phyloP scores from a whole-genome alignment of 1,139 yeast genomes.

The Taiozyma sp. region DNA sequence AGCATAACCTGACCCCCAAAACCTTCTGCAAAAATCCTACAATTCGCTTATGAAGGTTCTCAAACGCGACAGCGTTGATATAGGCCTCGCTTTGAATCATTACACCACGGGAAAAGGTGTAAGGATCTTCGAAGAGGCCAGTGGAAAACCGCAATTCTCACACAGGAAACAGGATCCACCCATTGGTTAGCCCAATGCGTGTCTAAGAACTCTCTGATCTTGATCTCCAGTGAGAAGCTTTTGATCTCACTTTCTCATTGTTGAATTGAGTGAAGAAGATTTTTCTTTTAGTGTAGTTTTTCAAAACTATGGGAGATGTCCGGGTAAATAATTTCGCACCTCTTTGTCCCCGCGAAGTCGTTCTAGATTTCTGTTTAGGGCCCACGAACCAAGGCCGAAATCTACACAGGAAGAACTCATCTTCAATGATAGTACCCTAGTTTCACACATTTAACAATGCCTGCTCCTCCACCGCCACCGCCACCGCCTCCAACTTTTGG shows the following conservation, averaged over 20 bases:
- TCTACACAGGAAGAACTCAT: neutral
- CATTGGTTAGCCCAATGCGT: neutral
- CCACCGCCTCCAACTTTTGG: constrained; percentile 33
- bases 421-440: neutral
- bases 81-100: constrained; percentile 28
- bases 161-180: neutral
- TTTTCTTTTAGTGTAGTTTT: neutral
- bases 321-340: neutral
- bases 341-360: neutral
- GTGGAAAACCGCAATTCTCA: neutral
- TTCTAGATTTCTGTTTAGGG: neutral
- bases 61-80: constrained; percentile 7
- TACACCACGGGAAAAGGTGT: constrained; percentile 23
- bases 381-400: neutral
- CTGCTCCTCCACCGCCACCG: constrained; percentile 10
- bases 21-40: constrained; percentile 15
- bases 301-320: neutral
- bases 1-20: neutral
- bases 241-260: neutral
- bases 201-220: neutral
- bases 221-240: neutral
- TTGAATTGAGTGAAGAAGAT: neutral
- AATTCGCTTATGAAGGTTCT: constrained; percentile 9
- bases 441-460: neutral
- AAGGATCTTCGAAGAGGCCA: constrained; percentile 28